phyloP scores from a whole-genome alignment of 2,329 filamentous ascomycete genomes.

The Aspergillus awamori region DNA sequence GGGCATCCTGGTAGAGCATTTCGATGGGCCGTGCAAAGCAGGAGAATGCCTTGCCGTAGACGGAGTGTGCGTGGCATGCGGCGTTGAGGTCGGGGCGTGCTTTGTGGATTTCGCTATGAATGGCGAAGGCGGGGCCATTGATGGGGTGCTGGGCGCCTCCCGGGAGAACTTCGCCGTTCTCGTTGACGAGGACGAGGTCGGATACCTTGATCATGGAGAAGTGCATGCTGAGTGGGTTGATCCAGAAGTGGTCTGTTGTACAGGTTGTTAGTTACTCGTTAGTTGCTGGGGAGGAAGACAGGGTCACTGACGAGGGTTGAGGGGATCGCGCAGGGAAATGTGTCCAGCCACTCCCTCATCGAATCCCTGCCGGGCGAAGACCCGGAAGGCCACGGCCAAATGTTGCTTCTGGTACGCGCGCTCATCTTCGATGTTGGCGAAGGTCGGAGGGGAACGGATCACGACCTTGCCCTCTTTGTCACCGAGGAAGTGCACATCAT shows the following conservation, averaged over 20 bases:
- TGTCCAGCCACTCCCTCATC: constrained; percentile 41
- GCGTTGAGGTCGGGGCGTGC: constrained; percentile 59
- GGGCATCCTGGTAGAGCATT: constrained; percentile 54
- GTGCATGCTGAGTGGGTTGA: constrained; percentile 35
- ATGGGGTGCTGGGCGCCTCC: constrained; percentile 42
- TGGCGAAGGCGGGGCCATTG: constrained; percentile 53
- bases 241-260: constrained; percentile 8
- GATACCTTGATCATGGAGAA: constrained; percentile 49
- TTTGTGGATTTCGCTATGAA: constrained; percentile 49
- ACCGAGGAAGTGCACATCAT: constrained; percentile 15
- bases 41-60: constrained; percentile 51
- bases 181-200: constrained; percentile 50
- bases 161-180: constrained; percentile 48
- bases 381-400: constrained; percentile 46
- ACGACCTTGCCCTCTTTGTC: constrained; percentile 14
- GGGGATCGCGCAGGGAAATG: constrained; percentile 46
- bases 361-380: constrained; percentile 23
- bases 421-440: constrained; percentile 40
- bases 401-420: constrained; percentile 49
- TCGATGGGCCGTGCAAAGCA: constrained; percentile 48
- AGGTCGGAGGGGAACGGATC: constrained; percentile 14
- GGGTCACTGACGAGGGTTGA: constrained; percentile 42
- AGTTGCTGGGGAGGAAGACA: not conserved
- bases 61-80: constrained; percentile 50
- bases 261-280: constrained; percentile 13